phyloP scores from a whole-genome alignment of 2,329 filamentous ascomycete species.

The Fusarium coffeatum region DNA sequence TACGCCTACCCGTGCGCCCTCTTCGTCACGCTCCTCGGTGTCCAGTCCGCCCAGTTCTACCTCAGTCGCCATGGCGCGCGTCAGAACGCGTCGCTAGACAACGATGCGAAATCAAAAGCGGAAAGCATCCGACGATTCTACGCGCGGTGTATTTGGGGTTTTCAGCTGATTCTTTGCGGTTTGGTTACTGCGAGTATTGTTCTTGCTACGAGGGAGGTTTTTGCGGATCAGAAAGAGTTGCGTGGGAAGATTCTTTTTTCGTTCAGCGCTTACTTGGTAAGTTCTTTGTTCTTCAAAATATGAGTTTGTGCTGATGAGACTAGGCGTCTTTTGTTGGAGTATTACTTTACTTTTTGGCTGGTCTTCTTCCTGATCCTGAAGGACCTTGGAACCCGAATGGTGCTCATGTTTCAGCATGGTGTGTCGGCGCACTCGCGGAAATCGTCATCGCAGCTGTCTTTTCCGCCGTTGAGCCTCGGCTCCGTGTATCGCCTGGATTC shows the following conservation, averaged over 20 bases:
- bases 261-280: conserved; percentile 56
- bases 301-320: background rate
- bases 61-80: conserved; percentile 48
- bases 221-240: conserved; percentile 45
- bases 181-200: conserved; percentile 52
- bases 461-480: conserved; percentile 43
- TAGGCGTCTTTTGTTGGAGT: conserved; percentile 56
- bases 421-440: conserved; percentile 51
- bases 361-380: conserved; percentile 58
- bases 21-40: conserved; percentile 52
- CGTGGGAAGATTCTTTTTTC: conserved; percentile 50
- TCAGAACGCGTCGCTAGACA: conserved; percentile 40
- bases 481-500: conserved; percentile 47
- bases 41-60: conserved; percentile 54
- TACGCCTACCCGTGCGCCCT: conserved; percentile 56
- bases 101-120: conserved; percentile 47
- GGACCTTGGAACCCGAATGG: conserved; percentile 56
- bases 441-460: conserved; percentile 53
- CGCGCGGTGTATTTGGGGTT: conserved; percentile 50
- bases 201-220: conserved; percentile 49
- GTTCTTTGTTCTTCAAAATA: background rate
- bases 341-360: conserved; percentile 56
- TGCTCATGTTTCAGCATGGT: conserved; percentile 55
- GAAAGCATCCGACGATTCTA: conserved; percentile 48
- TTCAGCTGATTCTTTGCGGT: conserved; percentile 51